Conservation (phyloP, 2,329 filamentous ascomycete species). For the Dactylella cylindrospora region DNA sequence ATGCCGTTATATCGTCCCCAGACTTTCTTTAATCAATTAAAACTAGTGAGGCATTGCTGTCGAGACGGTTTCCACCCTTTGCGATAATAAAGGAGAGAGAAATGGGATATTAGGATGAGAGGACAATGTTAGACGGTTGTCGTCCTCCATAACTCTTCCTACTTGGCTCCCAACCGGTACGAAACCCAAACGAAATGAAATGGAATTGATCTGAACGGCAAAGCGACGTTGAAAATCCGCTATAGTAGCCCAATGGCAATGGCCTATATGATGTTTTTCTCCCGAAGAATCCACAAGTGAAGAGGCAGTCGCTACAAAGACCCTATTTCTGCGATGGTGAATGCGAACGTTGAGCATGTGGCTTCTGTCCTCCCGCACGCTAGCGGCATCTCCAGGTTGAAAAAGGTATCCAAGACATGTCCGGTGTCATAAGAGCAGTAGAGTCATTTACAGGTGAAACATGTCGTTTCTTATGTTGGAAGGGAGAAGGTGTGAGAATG, state of each 20-base stretch:
- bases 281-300: slow-evolving; percentile 16
- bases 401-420: slow-evolving; percentile 20
- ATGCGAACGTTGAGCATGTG: slow-evolving; percentile 29
- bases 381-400: background rate
- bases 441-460: slow-evolving; percentile 25
- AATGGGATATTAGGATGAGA: too few species aligned
- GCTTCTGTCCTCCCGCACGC: slow-evolving; percentile 2
- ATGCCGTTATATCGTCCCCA: slow-evolving; percentile 12
- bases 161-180: too few species aligned
- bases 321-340: slow-evolving; percentile 23
- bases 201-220: too few species aligned
- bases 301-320: slow-evolving; percentile 28
- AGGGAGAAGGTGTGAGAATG: background rate
- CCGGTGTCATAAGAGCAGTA: background rate
- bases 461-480: slow-evolving; percentile 26
- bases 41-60: too few species aligned
- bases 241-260: slow-evolving; percentile 3
- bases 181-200: too few species aligned
- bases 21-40: slow-evolving; percentile 4
- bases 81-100: too few species aligned
- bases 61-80: too few species aligned
- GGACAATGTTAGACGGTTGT: too few species aligned
- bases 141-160: too few species aligned
- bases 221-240: background rate
- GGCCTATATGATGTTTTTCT: slow-evolving; percentile 2